phyloP scores from a whole-genome alignment of 2,329 filamentous ascomycete species.

The Sarocladium strictum region DNA sequence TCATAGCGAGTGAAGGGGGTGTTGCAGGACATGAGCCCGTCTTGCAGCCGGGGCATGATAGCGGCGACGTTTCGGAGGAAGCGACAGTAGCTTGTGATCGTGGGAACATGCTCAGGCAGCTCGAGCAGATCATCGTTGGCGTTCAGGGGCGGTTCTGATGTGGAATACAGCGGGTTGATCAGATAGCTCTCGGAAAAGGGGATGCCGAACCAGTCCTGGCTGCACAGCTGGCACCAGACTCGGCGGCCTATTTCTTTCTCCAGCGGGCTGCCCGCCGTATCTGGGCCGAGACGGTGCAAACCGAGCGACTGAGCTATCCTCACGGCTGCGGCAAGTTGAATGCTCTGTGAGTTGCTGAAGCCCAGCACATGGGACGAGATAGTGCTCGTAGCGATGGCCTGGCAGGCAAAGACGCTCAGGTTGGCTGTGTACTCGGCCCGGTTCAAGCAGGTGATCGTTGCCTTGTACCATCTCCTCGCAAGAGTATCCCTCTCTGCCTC shows the following conservation, averaged over 20 bases:
- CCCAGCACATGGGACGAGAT: neutral
- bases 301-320: neutral
- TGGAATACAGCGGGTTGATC: slow-evolving; percentile 28
- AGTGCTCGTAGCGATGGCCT: neutral
- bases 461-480: neutral
- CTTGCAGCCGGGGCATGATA: slow-evolving; percentile 16
- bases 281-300: neutral
- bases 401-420: neutral
- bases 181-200: slow-evolving; percentile 33
- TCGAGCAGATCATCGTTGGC: neutral
- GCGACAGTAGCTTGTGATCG: neutral
- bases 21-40: slow-evolving; percentile 26
- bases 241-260: slow-evolving; percentile 24
- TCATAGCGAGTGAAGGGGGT: slow-evolving; percentile 28
- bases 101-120: neutral
- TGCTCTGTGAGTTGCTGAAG: neutral
- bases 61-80: neutral
- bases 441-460: neutral
- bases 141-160: neutral
- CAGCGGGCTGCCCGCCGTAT: neutral
- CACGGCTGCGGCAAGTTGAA: neutral
- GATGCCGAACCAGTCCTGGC: slow-evolving; percentile 30
- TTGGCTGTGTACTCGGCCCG: neutral
- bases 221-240: slow-evolving; percentile 30
- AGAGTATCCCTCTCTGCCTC: neutral